Conservation (phyloP, 2,329 filamentous ascomycete genomes). For the Ophiostoma fasciatum region DNA sequence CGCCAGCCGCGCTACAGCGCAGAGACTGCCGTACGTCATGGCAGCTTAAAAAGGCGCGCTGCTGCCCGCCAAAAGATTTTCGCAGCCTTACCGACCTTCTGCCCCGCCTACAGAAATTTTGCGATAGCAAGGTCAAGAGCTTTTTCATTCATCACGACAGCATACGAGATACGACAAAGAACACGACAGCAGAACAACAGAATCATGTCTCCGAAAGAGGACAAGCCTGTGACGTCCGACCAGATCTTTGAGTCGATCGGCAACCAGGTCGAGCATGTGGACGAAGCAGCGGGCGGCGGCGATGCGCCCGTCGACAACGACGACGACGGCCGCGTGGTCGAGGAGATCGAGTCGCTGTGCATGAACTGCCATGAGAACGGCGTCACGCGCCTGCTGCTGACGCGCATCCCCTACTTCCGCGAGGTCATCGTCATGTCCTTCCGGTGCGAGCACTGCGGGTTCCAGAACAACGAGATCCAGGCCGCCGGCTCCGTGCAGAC, state of each 20-base stretch:
- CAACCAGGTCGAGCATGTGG: slow-evolving; percentile 40
- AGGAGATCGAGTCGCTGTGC: slow-evolving; percentile 64
- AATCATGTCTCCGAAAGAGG: slow-evolving; percentile 21
- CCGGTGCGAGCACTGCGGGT: slow-evolving; percentile 73
- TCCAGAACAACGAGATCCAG: slow-evolving; percentile 88
- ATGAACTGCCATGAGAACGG: slow-evolving; percentile 82
- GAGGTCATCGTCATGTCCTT: slow-evolving; percentile 98
- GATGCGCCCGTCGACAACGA: slow-evolving; percentile 19
- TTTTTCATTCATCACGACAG: not conserved
- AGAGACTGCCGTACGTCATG: slow-evolving; percentile 5
- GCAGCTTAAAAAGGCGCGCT: slow-evolving; percentile 7
- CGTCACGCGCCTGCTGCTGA: slow-evolving; percentile 71
- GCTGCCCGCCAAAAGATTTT: slow-evolving; percentile 1
- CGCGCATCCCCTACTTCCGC: slow-evolving; percentile 90
- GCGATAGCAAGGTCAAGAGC: slow-evolving; percentile 3
- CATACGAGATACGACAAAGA: not conserved
- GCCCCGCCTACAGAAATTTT: slow-evolving; percentile 10
- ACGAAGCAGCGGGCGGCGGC: slow-evolving; percentile 19
- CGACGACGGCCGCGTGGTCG: slow-evolving; percentile 41
- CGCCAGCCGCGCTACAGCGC: not conserved
- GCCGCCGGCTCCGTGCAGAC: slow-evolving; percentile 85
- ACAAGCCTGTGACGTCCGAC: slow-evolving; percentile 22
- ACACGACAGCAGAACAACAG: not conserved
- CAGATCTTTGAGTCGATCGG: slow-evolving; percentile 51
- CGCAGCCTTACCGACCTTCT: slow-evolving; percentile 3